phyloP scores from a whole-genome alignment of 352 stramenopile species.

The Lagenidium giganteum region DNA sequence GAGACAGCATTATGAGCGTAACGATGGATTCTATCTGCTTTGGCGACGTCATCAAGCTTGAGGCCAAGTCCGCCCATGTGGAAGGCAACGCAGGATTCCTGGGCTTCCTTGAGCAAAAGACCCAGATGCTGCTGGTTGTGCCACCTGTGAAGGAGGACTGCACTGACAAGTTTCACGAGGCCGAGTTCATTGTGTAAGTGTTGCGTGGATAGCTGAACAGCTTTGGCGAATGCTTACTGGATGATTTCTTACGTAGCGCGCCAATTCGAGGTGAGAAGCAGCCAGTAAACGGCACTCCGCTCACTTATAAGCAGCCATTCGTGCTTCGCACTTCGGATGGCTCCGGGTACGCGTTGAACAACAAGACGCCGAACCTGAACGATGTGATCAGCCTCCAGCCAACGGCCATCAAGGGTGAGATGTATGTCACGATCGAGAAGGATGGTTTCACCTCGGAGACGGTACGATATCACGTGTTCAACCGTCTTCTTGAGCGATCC shows the following conservation, averaged over 20 bases:
- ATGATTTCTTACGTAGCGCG: conserved; percentile 16
- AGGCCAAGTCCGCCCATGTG: conserved; percentile 28
- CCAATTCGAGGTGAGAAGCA: conserved; percentile 47
- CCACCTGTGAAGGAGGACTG: conserved; percentile 37
- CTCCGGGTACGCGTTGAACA: conserved; percentile 70
- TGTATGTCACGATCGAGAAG: conserved; percentile 65
- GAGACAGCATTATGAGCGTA: too few relatives aligned
- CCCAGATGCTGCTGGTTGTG: conserved; percentile 47
- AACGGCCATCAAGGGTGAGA: conserved; percentile 54
- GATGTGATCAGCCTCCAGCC: conserved; percentile 54
- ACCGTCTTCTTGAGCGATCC: background rate
- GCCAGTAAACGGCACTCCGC: conserved; percentile 28
- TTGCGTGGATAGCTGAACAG: background rate
- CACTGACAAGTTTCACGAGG: conserved; percentile 35
- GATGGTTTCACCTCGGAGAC: conserved; percentile 36
- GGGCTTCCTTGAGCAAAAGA: conserved; percentile 50
- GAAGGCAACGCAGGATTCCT: conserved; percentile 13
- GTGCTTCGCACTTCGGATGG: conserved; percentile 58
- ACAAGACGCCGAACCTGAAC: conserved; percentile 52
- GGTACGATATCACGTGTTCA: conserved; percentile 8
- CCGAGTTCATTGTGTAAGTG: conserved; percentile 65
- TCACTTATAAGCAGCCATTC: conserved; percentile 68
- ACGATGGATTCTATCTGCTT: conserved; percentile 31
- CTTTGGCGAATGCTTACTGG: background rate
- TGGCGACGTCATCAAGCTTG: conserved; percentile 47